phyloP scores from a whole-genome alignment of 352 stramenopile species.

The Phytophthora aleatoria region DNA sequence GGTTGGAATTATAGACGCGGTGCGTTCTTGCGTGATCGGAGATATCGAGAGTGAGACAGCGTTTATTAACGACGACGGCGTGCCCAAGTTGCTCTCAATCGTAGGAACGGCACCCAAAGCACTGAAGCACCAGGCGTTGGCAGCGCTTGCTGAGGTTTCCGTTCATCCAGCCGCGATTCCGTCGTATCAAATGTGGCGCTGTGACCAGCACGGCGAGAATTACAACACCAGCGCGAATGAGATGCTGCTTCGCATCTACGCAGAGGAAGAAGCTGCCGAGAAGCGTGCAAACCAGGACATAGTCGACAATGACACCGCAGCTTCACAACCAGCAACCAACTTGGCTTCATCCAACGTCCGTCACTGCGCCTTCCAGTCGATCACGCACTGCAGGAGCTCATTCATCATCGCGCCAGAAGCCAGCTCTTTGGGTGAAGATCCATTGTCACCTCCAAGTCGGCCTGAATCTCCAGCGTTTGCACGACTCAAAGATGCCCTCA shows the following conservation, averaged over 20 bases:
- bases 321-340: not conserved
- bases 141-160: constrained; percentile 67
- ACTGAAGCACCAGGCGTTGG: constrained; percentile 65
- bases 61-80: constrained; percentile 67
- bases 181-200: constrained; percentile 67
- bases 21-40: constrained; percentile 69
- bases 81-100: constrained; percentile 63
- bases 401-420: constrained; percentile 41
- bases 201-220: constrained; percentile 47
- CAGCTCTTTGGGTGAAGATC: constrained; percentile 12
- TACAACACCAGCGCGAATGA: constrained; percentile 62
- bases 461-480: constrained; percentile 71
- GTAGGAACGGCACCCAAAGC: constrained; percentile 56
- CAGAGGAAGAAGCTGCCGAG: constrained; percentile 58
- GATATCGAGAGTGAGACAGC: constrained; percentile 52
- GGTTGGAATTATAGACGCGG: constrained; percentile 62
- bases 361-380: constrained; percentile 57
- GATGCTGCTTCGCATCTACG: constrained; percentile 72
- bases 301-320: not conserved
- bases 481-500: constrained; percentile 70
- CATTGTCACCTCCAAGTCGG: constrained; percentile 17
- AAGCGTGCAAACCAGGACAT: constrained; percentile 20
- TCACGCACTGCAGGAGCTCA: constrained; percentile 48
- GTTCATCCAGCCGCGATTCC: constrained; percentile 74
- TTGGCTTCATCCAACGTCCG: constrained; percentile 36